Evolutionary conservation across 495 filamentous ascomycete genomes (phyloP).

Genomic region (Neurospora africana): DNA sequence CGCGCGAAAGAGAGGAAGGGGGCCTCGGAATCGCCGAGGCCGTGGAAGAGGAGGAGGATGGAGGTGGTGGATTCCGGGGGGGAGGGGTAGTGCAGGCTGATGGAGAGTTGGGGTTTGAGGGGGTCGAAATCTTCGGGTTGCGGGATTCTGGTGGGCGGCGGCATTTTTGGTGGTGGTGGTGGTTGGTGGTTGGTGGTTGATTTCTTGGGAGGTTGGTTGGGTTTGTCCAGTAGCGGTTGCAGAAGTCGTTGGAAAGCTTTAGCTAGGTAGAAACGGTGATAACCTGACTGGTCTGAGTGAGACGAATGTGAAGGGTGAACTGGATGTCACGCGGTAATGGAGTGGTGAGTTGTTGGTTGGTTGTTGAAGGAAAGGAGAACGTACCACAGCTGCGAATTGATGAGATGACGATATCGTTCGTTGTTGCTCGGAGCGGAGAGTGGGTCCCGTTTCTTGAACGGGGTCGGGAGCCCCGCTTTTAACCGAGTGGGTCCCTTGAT

Average conservation of each 20-base stretch:
- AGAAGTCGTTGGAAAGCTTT: too few relatives aligned
- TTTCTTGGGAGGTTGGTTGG: too few relatives aligned
- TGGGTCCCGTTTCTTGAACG: not conserved
- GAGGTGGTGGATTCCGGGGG: conserved; percentile 46
- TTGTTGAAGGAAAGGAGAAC: not conserved
- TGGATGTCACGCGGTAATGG: too few relatives aligned
- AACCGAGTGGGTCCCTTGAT: not conserved
- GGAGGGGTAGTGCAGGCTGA: conserved; percentile 24
- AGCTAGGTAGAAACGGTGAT: too few relatives aligned
- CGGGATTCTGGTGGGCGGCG: not conserved
- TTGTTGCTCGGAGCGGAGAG: not conserved
- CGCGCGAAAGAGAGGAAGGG: conserved; percentile 62
- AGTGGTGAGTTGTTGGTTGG: too few relatives aligned
- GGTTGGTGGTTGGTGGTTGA: not conserved
- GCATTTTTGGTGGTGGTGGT: not conserved
- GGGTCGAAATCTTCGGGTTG: conserved; percentile 1
- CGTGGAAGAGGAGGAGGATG: conserved; percentile 82
- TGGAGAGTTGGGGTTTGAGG: conserved; percentile 14
- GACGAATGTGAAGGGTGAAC: too few relatives aligned
- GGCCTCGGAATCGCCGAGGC: conserved; percentile 66
- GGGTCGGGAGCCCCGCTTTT: not conserved
- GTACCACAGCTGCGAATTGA: not conserved
- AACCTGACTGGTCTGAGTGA: too few relatives aligned
- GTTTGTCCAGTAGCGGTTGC: too few relatives aligned
- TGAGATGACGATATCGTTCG: not conserved